Percentiles rank a stretch among this genome's conserved stretches.
Conservation (phyloP, 805 yeast species). For the Candida wancherniae region DNA sequence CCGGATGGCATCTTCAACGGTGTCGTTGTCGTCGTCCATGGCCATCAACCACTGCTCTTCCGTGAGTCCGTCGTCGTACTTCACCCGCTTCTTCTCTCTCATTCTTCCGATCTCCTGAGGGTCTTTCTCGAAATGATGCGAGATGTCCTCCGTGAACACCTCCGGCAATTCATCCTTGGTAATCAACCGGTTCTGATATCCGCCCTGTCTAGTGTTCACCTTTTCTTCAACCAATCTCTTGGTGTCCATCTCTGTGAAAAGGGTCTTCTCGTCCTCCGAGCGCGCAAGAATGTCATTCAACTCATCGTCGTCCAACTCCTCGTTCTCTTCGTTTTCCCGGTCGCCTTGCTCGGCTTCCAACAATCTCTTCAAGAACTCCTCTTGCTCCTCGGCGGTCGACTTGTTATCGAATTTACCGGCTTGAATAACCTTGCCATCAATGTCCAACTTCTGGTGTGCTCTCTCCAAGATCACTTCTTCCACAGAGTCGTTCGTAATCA, state of each 20-base stretch:
- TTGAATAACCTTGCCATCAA: conserved; percentile 85
- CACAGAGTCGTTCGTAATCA: conserved; percentile 76
- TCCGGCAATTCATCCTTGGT: conserved; percentile 24
- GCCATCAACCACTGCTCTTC: conserved; percentile 37
- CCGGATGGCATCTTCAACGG: conserved; percentile 54
- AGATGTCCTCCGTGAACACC: conserved; percentile 24
- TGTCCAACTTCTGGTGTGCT: conserved; percentile 78
- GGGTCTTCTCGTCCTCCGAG: conserved; percentile 51
- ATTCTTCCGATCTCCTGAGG: conserved; percentile 21
- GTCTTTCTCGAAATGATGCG: conserved; percentile 24
- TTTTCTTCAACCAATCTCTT: conserved; percentile 40
- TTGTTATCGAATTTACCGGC: conserved; percentile 89
- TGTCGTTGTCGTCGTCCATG: conserved; percentile 60
- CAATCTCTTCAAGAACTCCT: conserved; percentile 65
- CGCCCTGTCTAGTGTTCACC: conserved; percentile 20
- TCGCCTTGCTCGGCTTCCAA: conserved; percentile 65
- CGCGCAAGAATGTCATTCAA: conserved; percentile 69
- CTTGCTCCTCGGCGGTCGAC: conserved; percentile 84
- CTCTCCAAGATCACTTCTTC: conserved; percentile 80
- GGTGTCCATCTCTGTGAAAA: conserved; percentile 57
- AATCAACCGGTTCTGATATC: conserved; percentile 19
- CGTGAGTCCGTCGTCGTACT: conserved; percentile 41
- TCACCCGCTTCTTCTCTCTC: conserved; percentile 26
- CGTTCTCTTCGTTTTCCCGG: conserved; percentile 51
- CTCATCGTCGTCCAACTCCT: conserved; percentile 61